These are phyloP conservation scores for Colletotrichum acutatum DNA, from an alignment of 2,329 filamentous ascomycete species.

Conservation along the genomic window DNA sequence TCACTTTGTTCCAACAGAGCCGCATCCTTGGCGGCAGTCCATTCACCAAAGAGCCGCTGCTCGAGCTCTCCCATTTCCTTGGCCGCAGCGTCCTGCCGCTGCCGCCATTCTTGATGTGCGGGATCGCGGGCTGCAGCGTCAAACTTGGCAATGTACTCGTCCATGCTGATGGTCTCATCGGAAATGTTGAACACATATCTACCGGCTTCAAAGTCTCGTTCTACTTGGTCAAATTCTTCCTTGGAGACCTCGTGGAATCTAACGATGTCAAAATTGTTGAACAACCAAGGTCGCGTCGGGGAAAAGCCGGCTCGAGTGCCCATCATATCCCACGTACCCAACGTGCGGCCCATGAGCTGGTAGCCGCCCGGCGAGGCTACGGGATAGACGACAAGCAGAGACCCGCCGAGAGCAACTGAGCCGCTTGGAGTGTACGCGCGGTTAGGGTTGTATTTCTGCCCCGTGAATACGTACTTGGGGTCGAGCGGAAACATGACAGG, in stretches of 20 bases:
- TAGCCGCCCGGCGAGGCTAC: conserved; percentile 53
- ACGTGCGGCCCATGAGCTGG: conserved; percentile 46
- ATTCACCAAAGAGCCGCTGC: conserved; percentile 43
- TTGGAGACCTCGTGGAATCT: conserved; percentile 47
- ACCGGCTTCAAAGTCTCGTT: conserved; percentile 44
- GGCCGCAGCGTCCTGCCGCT: conserved; percentile 35
- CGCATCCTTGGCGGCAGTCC: conserved; percentile 38
- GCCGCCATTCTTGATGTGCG: conserved; percentile 36
- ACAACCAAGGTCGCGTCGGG: conserved; percentile 47
- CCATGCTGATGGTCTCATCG: conserved; percentile 43
- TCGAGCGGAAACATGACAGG: conserved; percentile 46
- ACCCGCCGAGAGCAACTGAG: conserved; percentile 50
- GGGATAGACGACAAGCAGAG: conserved; percentile 49
- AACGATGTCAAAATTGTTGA: conserved; percentile 48
- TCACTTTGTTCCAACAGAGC: conserved; percentile 37
- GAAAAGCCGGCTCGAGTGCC: conserved; percentile 45
- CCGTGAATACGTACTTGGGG: conserved; percentile 38
- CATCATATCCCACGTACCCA: conserved; percentile 48
- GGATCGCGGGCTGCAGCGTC: conserved; percentile 36
- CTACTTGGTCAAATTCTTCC: conserved; percentile 44
- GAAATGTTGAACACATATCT: conserved; percentile 44
- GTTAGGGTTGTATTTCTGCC: conserved; percentile 48
- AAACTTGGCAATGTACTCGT: conserved; percentile 40
- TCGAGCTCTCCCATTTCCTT: conserved; percentile 39
- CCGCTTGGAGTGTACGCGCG: conserved; percentile 49